Percentiles rank a stretch among this genome's conserved stretches.
These are phyloP conservation scores for Asterella californica DNA, from an alignment of 225 moss, liverwort and hornwort genomes.

Conservation along the genomic window DNA sequence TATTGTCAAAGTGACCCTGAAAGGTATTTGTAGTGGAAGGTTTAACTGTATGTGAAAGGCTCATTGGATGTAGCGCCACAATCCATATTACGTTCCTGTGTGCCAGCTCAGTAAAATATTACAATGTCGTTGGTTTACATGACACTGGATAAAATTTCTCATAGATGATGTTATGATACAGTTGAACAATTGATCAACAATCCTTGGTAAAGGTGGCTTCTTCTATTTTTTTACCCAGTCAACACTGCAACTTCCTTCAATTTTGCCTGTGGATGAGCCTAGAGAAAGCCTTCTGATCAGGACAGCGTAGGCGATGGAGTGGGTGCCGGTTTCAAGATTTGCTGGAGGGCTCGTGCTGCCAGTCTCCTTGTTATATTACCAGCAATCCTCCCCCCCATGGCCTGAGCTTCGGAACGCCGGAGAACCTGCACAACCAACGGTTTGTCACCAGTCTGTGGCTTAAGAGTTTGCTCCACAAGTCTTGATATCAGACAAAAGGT, in stretches of 20 bases:
- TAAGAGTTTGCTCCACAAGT: neutral
- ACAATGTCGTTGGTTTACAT: neutral
- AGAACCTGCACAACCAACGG: conserved; percentile 50
- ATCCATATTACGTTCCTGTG: neutral
- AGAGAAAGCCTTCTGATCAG: neutral
- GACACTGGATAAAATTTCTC: neutral
- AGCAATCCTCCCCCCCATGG: conserved; percentile 86
- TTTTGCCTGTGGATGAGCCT: neutral
- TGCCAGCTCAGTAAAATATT: neutral
- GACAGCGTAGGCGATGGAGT: conserved; percentile 24
- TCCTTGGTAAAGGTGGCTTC: neutral
- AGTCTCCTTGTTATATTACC: conserved; percentile 70
- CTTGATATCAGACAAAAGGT: too few species aligned
- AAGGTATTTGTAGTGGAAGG: too few species aligned
- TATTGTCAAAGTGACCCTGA: too few species aligned
- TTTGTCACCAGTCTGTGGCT: neutral
- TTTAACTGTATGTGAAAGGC: neutral
- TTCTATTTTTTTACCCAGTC: neutral
- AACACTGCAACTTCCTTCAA: neutral
- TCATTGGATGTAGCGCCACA: neutral
- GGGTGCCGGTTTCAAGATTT: conserved; percentile 55
- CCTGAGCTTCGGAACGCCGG: conserved; percentile 77
- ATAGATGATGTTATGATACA: conserved; percentile 12
- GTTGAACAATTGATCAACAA: conserved; percentile 6
- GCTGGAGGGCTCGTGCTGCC: conserved; percentile 86